A percentile compares a stretch with the other conserved stretches of the same genome.
phyloP scores from a whole-genome alignment of 177 flowering plant genomes.

The Tripterygium wilfordii region DNA sequence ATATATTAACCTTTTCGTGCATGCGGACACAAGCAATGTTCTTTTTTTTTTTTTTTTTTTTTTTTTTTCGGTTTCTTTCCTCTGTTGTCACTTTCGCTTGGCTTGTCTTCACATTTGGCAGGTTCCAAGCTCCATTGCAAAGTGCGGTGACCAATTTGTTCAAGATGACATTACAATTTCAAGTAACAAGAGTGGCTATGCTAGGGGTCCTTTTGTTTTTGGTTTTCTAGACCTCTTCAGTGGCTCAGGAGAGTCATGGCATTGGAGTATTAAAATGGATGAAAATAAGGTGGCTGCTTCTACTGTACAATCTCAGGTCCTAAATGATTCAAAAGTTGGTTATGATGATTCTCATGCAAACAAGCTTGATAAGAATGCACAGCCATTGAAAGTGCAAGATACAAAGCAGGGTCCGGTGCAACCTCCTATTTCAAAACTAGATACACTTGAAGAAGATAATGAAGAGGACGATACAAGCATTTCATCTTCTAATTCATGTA shows the following conservation, averaged over 20 bases:
- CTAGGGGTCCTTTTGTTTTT: slow-evolving; percentile 61
- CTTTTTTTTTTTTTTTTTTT: not conserved
- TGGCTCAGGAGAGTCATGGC: slow-evolving; percentile 68
- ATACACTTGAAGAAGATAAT: slow-evolving; percentile 60
- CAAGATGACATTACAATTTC: slow-evolving; percentile 24
- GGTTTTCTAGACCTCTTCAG: slow-evolving; percentile 83
- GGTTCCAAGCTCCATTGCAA: slow-evolving; percentile 26
- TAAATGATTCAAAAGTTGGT: slow-evolving; percentile 26
- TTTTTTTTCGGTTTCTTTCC: not conserved
- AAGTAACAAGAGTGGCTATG: slow-evolving; percentile 22
- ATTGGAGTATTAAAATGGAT: slow-evolving; percentile 51
- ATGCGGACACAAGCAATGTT: too few relatives aligned
- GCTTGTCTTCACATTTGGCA: too few relatives aligned
- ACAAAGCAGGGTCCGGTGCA: slow-evolving; percentile 18
- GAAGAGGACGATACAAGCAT: slow-evolving; percentile 43
- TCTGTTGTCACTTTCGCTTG: too few relatives aligned
- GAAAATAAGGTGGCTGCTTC: slow-evolving; percentile 28
- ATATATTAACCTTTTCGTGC: too few relatives aligned
- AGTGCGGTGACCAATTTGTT: slow-evolving; percentile 20
- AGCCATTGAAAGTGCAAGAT: slow-evolving; percentile 23
- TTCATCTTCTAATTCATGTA: slow-evolving; percentile 34
- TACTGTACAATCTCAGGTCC: slow-evolving; percentile 16
- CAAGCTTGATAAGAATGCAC: slow-evolving; percentile 28
- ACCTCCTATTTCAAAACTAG: slow-evolving; percentile 30
- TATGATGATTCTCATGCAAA: slow-evolving; percentile 26